Evolutionary conservation across 129 eudicot genomes (phyloP).

Genomic region (Scalesia atractyloides): DNA sequence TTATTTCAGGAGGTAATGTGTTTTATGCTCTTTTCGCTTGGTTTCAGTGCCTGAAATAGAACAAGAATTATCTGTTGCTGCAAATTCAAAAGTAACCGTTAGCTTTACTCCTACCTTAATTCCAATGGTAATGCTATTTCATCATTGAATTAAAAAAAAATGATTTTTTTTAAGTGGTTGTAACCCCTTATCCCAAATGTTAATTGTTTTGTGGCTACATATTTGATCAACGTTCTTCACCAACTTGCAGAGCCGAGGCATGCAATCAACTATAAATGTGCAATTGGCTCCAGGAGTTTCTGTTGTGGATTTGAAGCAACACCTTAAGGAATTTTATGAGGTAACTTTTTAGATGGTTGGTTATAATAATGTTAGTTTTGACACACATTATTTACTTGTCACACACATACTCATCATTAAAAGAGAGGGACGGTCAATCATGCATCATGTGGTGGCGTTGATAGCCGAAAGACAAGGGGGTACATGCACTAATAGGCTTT

Average conservation of each 20-base stretch:
- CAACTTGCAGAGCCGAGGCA: conserved; percentile 83
- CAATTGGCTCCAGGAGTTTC: conserved; percentile 90
- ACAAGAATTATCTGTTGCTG: conserved; percentile 90
- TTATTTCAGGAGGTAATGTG: background rate
- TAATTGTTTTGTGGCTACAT: too few relatives aligned
- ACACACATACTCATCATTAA: too few relatives aligned
- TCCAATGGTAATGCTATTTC: conserved; percentile 71
- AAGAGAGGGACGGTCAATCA: too few relatives aligned
- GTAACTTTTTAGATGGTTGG: conserved; percentile 46
- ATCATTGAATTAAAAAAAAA: background rate
- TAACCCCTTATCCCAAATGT: too few relatives aligned
- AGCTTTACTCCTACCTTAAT: conserved; percentile 98
- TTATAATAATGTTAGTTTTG: too few relatives aligned
- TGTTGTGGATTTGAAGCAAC: conserved; percentile 67
- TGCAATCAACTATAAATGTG: conserved; percentile 97
- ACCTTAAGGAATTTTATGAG: conserved; percentile 61
- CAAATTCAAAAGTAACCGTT: conserved; percentile 67
- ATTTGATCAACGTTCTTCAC: too few relatives aligned
- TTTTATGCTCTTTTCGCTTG: conserved; percentile 23
- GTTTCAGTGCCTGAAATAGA: conserved; percentile 94
- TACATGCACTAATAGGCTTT: too few relatives aligned
- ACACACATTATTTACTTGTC: too few relatives aligned
- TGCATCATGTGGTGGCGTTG: too few relatives aligned
- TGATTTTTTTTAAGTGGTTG: too few relatives aligned
- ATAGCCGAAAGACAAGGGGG: too few relatives aligned